phyloP scores from a whole-genome alignment of 2,329 filamentous ascomycete genomes.

The Juglanconis sp. region DNA sequence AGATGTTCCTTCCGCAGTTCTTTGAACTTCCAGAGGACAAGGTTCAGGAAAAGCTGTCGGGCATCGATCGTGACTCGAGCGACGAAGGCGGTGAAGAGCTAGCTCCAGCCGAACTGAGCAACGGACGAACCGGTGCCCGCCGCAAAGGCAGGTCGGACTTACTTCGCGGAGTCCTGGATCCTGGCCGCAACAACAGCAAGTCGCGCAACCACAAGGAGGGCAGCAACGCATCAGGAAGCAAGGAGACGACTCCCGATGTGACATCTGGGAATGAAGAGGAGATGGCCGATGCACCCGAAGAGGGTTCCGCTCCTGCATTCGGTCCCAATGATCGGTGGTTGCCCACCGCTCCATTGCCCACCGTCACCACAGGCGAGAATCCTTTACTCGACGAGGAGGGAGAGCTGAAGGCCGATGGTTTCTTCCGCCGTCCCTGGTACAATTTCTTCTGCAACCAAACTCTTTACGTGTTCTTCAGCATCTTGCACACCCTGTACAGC shows the following conservation, averaged over 20 bases:
- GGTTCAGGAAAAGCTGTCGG: conserved; percentile 63
- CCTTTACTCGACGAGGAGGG: conserved; percentile 55
- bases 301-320: conserved; percentile 58
- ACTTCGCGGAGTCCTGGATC: conserved; percentile 82
- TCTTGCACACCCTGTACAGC: conserved; percentile 87
- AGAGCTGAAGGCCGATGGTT: conserved; percentile 71
- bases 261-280: conserved; percentile 77
- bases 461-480: conserved; percentile 90
- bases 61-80: conserved; percentile 66
- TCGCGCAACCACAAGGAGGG: conserved; percentile 74
- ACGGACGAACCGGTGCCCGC: conserved; percentile 61
- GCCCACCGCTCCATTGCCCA: conserved; percentile 56
- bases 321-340: conserved; percentile 61
- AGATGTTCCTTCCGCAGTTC: conserved; percentile 72
- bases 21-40: conserved; percentile 72
- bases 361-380: conserved; percentile 52
- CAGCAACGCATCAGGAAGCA: conserved; percentile 73
- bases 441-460: conserved; percentile 90
- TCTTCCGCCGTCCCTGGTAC: conserved; percentile 76
- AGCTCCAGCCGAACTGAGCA: conserved; percentile 67
- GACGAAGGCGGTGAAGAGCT: conserved; percentile 77
- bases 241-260: conserved; percentile 84
- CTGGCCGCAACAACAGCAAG: conserved; percentile 66
- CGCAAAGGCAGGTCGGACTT: conserved; percentile 77
- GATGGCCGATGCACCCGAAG: conserved; percentile 58